Conservation (phyloP, 176 grass and related monocot species). For the Musa troglodytarum region DNA sequence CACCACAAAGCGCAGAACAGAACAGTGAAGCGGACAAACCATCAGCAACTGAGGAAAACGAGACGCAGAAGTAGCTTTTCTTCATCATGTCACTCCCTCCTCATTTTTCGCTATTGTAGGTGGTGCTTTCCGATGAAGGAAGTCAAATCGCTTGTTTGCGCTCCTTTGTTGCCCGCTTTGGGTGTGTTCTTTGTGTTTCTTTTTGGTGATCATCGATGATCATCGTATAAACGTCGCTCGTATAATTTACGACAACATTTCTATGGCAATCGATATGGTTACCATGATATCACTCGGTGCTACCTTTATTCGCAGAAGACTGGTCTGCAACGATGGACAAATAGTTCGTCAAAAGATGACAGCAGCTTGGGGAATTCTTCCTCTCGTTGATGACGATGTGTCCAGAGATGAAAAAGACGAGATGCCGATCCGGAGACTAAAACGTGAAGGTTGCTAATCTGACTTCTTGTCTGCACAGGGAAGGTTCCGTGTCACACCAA, state of each 20-base stretch:
- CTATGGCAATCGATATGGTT: not conserved
- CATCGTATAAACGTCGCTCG: too few relatives aligned
- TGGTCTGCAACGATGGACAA: not conserved
- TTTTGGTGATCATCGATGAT: too few relatives aligned
- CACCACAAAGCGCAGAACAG: not conserved
- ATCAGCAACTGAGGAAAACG: not conserved
- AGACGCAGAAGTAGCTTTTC: not conserved
- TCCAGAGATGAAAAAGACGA: too few relatives aligned
- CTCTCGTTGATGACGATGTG: too few relatives aligned
- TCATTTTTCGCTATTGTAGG: not conserved
- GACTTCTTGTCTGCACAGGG: too few relatives aligned
- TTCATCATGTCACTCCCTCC: not conserved
- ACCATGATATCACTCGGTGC: not conserved
- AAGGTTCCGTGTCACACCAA: too few relatives aligned
- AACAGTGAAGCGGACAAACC: not conserved
- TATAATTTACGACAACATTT: not conserved
- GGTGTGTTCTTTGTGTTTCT: not conserved
- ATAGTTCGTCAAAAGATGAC: not conserved
- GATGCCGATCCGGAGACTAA: too few relatives aligned
- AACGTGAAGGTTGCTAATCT: too few relatives aligned
- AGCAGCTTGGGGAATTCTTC: too few relatives aligned
- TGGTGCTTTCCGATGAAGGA: not conserved
- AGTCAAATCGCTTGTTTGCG: slow-evolving; percentile 1
- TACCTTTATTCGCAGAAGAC: not conserved
- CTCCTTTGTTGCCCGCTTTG: not conserved